Conservation (phyloP, 345 rosid genomes). For the Lumnitzera littorea region DNA sequence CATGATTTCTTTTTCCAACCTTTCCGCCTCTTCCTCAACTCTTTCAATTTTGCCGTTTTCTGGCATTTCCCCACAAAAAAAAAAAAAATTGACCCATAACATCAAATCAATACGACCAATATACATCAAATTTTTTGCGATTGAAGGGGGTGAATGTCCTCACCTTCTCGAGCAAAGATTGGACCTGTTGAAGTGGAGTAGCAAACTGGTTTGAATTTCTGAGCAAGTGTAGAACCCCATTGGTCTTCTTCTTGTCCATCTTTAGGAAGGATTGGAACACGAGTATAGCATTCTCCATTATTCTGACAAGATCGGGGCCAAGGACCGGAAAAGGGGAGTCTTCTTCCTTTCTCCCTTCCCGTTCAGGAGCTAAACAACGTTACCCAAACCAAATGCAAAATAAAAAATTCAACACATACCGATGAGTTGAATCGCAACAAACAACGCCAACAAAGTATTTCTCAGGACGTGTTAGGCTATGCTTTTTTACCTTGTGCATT, state of each 20-base stretch:
- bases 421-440: too few relatives aligned
- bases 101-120: too few relatives aligned
- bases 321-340: slow-evolving; percentile 46
- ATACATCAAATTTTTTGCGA: too few relatives aligned
- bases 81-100: too few relatives aligned
- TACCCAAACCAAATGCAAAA: not conserved
- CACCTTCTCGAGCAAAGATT: slow-evolving; percentile 71
- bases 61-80: slow-evolving; percentile 33
- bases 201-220: slow-evolving; percentile 62
- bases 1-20: slow-evolving; percentile 76
- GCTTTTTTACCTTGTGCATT: slow-evolving; percentile 50
- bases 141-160: not conserved
- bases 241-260: slow-evolving; percentile 65
- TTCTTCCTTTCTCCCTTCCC: slow-evolving; percentile 41
- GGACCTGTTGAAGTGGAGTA: slow-evolving; percentile 68
- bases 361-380: slow-evolving; percentile 41
- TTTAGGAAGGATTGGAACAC: slow-evolving; percentile 63
- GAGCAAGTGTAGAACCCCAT: slow-evolving; percentile 44
- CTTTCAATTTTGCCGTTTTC: slow-evolving; percentile 70
- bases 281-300: slow-evolving; percentile 62
- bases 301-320: slow-evolving; percentile 54
- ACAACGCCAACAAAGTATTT: not conserved
- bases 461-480: not conserved
- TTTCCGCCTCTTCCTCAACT: slow-evolving; percentile 55
- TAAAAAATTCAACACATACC: not conserved